Percentiles rank a stretch among this genome's conserved stretches.
Conservation (phyloP, 164 flowering plant species). For the Annona cherimola region DNA sequence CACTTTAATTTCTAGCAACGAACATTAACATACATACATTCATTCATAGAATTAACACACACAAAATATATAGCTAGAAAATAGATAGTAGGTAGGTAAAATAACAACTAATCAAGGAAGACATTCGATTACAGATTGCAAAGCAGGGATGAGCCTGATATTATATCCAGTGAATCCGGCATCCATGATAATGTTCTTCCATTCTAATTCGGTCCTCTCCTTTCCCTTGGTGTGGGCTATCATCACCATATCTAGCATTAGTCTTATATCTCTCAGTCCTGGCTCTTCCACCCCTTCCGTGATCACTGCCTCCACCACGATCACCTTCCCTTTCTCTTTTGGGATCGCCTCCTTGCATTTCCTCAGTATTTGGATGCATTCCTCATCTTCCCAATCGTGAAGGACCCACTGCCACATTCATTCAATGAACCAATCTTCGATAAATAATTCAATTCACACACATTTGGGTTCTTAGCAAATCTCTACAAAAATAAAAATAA, state of each 20-base stretch:
- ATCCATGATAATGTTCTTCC: neutral
- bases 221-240: slow-evolving; percentile 17
- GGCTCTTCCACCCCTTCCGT: slow-evolving; percentile 20
- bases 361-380: slow-evolving; percentile 48
- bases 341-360: slow-evolving; percentile 50
- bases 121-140: slow-evolving; percentile 4
- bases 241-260: slow-evolving; percentile 63
- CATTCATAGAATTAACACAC: too few species aligned
- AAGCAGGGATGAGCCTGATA: slow-evolving; percentile 1
- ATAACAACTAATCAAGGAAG: neutral
- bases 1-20: too few species aligned
- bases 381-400: slow-evolving; percentile 72
- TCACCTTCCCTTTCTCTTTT: slow-evolving; percentile 47
- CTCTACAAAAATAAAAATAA: too few species aligned
- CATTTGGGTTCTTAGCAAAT: too few species aligned
- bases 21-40: too few species aligned
- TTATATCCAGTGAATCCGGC: slow-evolving; percentile 1
- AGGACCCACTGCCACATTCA: slow-evolving; percentile 39
- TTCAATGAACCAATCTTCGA: too few species aligned
- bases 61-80: too few species aligned
- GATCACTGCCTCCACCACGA: slow-evolving; percentile 50
- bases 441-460: too few species aligned
- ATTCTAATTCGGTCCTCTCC: slow-evolving; percentile 7
- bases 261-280: slow-evolving; percentile 24
- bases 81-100: too few species aligned